Base-by-base conservation (phyloP, 306 rosid species). In the Mimosa pudica region DNA sequence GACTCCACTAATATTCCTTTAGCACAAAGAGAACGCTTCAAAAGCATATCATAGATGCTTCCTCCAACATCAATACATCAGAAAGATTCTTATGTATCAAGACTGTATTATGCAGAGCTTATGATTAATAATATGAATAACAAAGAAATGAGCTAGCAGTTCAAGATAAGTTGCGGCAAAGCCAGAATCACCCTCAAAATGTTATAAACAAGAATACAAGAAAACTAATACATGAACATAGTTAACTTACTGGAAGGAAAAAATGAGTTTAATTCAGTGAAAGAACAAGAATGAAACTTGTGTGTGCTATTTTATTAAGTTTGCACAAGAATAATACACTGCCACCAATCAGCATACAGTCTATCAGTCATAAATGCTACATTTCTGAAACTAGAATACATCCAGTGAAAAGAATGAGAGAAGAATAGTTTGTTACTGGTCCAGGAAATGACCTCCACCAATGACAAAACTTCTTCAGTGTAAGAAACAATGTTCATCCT, bases 331-430 rank as follows among this genome's bases (percentile, higher is more conserved):
- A 89, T 90, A 86, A 84, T 89, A 88, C 89, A 89, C 83, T 86
- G 85, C 88, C 90, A 86, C 87, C 90, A 91, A 91, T 91, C 90
- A 89, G 89, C 88, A 87, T 79, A 86, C 81, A 89, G 87, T 89
- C 90, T 85, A 89, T 90, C 88, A 79, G 84, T 86, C 86, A 74
- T 86, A 86, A 86, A 87, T 85, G 91, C 92, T 89, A 89, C 91
- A 87, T 62, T 68, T 82, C 89, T 79, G 69, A 88, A 89, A 82
- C 87, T 90, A 84, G 78, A 87, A 88, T 89, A 89, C 88, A 85
- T 86, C 78, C 84, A 18, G 76, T 38, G 32, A 57, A 54, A 67
- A 67, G 76, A 75, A 70, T 35, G 67, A 57, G 20, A 73, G 11
- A 87, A 76, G 55, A 83, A 84, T 87, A 55, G 73, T 71, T 84